Percentiles rank a stretch among this genome's conserved stretches.
Evolutionary conservation across 148 eudicot genomes (phyloP).

Genomic region (Fagopyrum homotropicum): DNA sequence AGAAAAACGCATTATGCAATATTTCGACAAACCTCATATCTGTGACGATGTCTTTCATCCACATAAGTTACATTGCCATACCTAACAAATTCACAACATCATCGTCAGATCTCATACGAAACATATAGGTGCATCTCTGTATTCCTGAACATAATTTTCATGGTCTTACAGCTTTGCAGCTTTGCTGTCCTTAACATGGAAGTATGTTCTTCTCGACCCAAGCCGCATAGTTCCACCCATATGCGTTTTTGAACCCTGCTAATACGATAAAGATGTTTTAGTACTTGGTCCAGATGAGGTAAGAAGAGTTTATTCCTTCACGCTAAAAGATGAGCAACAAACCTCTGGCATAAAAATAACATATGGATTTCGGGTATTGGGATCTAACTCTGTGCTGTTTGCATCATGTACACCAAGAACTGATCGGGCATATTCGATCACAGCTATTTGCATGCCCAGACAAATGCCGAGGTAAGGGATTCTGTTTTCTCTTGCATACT

Average conservation of each 20-base stretch:
- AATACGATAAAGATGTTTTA: constrained; percentile 5
- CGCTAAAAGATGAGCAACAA: background rate
- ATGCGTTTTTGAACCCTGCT: constrained; percentile 92
- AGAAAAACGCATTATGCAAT: background rate
- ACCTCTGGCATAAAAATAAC: constrained; percentile 99
- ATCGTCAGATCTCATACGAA: constrained; percentile 10
- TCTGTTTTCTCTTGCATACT: constrained; percentile 80
- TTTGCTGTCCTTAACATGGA: constrained; percentile 57
- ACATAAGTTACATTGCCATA: constrained; percentile 67
- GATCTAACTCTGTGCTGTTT: constrained; percentile 84
- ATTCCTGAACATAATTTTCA: background rate
- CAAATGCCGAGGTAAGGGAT: constrained; percentile 92
- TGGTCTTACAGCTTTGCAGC: constrained; percentile 74
- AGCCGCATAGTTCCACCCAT: constrained; percentile 99
- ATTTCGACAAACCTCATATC: constrained; percentile 74
- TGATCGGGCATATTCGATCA: constrained; percentile 80
- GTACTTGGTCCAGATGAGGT: background rate
- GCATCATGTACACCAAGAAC: constrained; percentile 72
- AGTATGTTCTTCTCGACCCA: constrained; percentile 89
- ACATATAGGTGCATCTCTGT: background rate
- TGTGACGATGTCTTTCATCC: constrained; percentile 95
- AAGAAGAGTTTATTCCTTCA: constrained; percentile 8
- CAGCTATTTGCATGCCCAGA: constrained; percentile 94
- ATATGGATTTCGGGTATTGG: constrained; percentile 55
- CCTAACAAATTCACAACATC: constrained; percentile 26